A percentile compares a stretch with the other conserved stretches of the same genome.
phyloP scores from a whole-genome alignment of 768 basidiomycete genomes.

The Lentinula aciculospora region DNA sequence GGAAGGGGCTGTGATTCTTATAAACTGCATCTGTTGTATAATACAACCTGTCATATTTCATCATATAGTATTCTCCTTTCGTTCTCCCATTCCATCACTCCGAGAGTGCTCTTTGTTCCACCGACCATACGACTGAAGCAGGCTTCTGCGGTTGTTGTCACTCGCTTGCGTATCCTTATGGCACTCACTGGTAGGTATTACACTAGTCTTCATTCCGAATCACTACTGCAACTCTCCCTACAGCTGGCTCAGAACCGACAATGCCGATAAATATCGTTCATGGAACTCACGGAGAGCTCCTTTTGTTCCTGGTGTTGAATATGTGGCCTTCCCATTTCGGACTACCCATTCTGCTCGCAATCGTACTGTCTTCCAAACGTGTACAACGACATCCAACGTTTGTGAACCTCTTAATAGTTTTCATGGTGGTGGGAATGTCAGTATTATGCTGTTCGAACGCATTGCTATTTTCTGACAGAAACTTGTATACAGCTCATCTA shows the following conservation, averaged over 20 bases:
- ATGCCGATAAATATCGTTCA: constrained; percentile 31
- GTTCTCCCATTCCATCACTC: constrained; percentile 1
- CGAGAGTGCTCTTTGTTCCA: constrained; percentile 5
- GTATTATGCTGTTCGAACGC: constrained; percentile 10
- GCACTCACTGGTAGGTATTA: not conserved
- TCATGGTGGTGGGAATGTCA: constrained; percentile 41
- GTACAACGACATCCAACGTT: constrained; percentile 42
- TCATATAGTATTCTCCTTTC: not conserved
- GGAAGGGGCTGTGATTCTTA: not conserved
- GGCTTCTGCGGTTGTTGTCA: not conserved
- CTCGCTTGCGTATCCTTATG: not conserved
- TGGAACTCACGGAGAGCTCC: constrained; percentile 33
- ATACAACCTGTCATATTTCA: not conserved
- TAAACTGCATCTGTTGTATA: not conserved
- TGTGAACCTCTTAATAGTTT: constrained; percentile 37
- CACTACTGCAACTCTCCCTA: not conserved
- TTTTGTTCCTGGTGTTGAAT: constrained; percentile 39
- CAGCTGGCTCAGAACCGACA: not conserved
- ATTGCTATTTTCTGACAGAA: not conserved
- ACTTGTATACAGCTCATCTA: constrained; percentile 26
- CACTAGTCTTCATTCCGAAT: not conserved
- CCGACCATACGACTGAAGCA: not conserved
- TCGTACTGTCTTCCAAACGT: constrained; percentile 32
- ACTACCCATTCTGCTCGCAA: constrained; percentile 35
- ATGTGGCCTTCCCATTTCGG: constrained; percentile 47